These are phyloP conservation scores for Ophiosphaerella narmari DNA, from an alignment of 2,329 filamentous ascomycete species.

Conservation along the genomic window DNA sequence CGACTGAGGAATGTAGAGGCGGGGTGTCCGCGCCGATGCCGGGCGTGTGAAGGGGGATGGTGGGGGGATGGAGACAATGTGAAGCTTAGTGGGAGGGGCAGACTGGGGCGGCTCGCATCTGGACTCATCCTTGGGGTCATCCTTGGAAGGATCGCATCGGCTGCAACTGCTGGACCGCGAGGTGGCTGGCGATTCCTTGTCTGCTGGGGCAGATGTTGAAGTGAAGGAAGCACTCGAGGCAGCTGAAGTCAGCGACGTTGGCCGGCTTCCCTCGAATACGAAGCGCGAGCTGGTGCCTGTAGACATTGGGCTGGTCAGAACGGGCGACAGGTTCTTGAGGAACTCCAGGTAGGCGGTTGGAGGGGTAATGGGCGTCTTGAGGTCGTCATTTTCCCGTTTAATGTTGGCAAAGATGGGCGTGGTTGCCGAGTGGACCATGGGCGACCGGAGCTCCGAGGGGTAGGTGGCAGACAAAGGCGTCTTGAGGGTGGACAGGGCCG, in stretches of 20 bases:
- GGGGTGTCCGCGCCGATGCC: slow-evolving; percentile 63
- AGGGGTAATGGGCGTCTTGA: slow-evolving; percentile 87
- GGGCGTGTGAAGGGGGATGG: slow-evolving; percentile 67
- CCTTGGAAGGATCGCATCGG: slow-evolving; percentile 39
- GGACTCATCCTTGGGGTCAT: slow-evolving; percentile 6
- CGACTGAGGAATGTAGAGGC: slow-evolving; percentile 77
- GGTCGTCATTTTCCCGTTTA: slow-evolving; percentile 66
- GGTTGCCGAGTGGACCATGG: slow-evolving; percentile 59
- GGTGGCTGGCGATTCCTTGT: slow-evolving; percentile 41
- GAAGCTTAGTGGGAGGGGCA: slow-evolving; percentile 50
- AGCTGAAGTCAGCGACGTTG: slow-evolving; percentile 45
- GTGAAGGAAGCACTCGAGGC: slow-evolving; percentile 43
- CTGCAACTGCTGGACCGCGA: slow-evolving; percentile 47
- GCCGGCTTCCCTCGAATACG: slow-evolving; percentile 51
- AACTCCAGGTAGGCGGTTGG: slow-evolving; percentile 92
- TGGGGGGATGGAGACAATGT: slow-evolving; percentile 64
- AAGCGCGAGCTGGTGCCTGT: slow-evolving; percentile 61
- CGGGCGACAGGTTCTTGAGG: slow-evolving; percentile 76
- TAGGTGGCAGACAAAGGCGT: slow-evolving; percentile 66
- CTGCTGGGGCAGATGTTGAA: slow-evolving; percentile 39
- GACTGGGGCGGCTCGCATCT: slow-evolving; percentile 44
- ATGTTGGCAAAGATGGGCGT: slow-evolving; percentile 58
- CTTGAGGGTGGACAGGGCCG: slow-evolving; percentile 49
- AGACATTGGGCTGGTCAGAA: slow-evolving; percentile 70
- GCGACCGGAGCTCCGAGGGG: slow-evolving; percentile 63